Base-by-base conservation (phyloP, 768 basidiomycete genomes). In the Russula lepida region DNA sequence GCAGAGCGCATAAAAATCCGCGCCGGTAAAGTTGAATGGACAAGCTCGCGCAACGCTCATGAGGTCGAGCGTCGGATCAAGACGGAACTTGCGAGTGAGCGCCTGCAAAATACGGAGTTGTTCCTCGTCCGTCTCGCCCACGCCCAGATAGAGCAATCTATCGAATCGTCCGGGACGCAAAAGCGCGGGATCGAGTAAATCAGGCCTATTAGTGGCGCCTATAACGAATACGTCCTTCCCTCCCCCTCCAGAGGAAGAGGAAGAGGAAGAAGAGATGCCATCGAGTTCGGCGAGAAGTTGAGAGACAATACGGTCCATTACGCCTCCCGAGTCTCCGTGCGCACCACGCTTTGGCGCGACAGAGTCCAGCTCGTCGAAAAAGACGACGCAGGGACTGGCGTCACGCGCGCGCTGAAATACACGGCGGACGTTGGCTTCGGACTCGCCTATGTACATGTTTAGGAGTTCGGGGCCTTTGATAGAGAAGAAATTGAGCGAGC, bases 401-500 rank as follows among this genome's bases (percentile, higher is more conserved):
- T 95, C 93, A 55, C 91, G 76, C 28, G 95, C 95, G 13, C 84
- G 83, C 70, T 95, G 91, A 72, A 98, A 98, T 1, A 98, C 85
- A 17, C 86, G 79, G 15, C 97, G 83, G 43, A 99, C 95, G 73
- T 98, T 99, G 63, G 98, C 97, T 73, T 98, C 95, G 12, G 92
- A 95, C 74, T 97, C 95, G 60, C 95, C 95, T 68, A 98, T 95
- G 74, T 95, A 98, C 95, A 98, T 98, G 74, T 95, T 95, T 54
- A 97, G 81, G 39, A 98, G 75, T 69, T 98, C 95, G 3, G 95
- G 95, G 0, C 95, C 95, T 71, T 98, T 97, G 68, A 97, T 84
- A n/a, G 92, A 95, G 75, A 98, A 88, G 74, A 98, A 97, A 71
- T 97, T 97, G 66, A 97, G 80, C 27, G 92, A 88, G 71, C 89